These are phyloP conservation scores for Thelonectria olida DNA, from an alignment of 2,329 filamentous ascomycete genomes.

Conservation along the genomic window DNA sequence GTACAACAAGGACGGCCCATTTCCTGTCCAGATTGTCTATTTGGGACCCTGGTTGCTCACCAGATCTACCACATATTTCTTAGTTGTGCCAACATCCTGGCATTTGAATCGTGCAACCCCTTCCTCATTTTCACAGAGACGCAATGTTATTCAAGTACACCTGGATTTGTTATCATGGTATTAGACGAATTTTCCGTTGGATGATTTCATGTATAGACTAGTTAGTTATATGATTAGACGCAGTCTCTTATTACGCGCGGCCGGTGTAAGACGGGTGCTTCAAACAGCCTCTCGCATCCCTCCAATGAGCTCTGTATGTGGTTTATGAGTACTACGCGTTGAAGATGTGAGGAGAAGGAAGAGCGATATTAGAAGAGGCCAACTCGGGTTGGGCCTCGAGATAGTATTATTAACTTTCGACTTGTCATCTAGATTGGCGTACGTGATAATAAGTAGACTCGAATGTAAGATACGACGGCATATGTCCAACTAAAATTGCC, in stretches of 20 bases:
- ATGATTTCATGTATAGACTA: not conserved
- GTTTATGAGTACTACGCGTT: not conserved
- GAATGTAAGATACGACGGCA: conserved; percentile 36
- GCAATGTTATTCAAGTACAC: not conserved
- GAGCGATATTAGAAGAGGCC: conserved; percentile 30
- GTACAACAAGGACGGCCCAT: no score
- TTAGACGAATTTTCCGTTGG: not conserved
- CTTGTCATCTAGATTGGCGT: conserved; percentile 28
- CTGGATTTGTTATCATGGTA: not conserved
- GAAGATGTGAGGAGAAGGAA: not conserved
- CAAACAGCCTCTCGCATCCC: not conserved
- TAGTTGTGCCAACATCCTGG: not conserved
- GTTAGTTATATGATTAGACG: not conserved
- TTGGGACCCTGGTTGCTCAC: not conserved
- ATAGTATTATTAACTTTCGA: conserved; percentile 38
- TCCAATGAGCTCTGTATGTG: not conserved
- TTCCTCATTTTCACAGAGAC: not conserved
- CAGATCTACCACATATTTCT: not conserved
- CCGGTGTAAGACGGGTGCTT: not conserved
- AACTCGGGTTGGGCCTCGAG: conserved; percentile 24
- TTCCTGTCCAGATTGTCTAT: not conserved
- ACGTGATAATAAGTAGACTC: conserved; percentile 34
- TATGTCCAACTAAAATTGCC: conserved; percentile 34
- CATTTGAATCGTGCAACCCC: not conserved
- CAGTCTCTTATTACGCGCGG: not conserved